Conservation (phyloP, 2,329 filamentous ascomycete genomes). For the Zymoseptoria tritici region DNA sequence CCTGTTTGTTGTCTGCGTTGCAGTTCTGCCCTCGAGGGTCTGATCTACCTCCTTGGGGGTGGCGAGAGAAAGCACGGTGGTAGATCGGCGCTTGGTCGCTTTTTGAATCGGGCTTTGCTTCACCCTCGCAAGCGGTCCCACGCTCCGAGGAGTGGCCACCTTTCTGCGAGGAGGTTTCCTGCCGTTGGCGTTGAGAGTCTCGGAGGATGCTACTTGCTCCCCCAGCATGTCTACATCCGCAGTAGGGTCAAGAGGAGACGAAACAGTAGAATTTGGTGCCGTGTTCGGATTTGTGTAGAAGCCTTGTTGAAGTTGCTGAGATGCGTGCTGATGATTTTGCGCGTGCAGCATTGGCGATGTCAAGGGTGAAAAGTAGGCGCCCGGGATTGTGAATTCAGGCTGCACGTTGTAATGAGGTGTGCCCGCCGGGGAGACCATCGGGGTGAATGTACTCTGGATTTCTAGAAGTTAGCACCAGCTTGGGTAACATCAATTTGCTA, state of each 20-base stretch:
- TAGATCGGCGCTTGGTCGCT: conserved; percentile 48
- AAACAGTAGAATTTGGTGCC: conserved; percentile 43
- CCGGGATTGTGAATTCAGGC: conserved; percentile 56
- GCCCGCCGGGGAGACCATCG: conserved; percentile 75
- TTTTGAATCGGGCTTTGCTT: conserved; percentile 69
- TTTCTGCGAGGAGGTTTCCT: conserved; percentile 41
- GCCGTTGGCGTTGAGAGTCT: conserved; percentile 33
- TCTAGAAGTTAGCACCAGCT: neutral
- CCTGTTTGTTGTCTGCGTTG: conserved; percentile 21
- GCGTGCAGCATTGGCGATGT: conserved; percentile 74
- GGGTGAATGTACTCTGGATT: conserved; percentile 54
- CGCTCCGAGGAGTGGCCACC: conserved; percentile 40
- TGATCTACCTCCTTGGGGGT: conserved; percentile 40
- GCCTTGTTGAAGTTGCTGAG: conserved; percentile 29
- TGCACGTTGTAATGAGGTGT: conserved; percentile 60
- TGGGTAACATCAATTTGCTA: neutral
- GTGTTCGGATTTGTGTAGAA: conserved; percentile 47
- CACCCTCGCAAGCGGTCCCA: conserved; percentile 42
- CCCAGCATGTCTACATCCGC: conserved; percentile 38
- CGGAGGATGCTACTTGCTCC: conserved; percentile 24
- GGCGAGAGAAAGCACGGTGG: conserved; percentile 35
- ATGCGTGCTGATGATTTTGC: conserved; percentile 47
- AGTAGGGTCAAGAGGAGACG: conserved; percentile 38
- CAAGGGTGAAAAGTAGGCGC: conserved; percentile 73
- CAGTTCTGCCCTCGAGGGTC: conserved; percentile 28